Conservation (phyloP, 1,139 yeast genomes). For the Geotrichum macrosporum region DNA sequence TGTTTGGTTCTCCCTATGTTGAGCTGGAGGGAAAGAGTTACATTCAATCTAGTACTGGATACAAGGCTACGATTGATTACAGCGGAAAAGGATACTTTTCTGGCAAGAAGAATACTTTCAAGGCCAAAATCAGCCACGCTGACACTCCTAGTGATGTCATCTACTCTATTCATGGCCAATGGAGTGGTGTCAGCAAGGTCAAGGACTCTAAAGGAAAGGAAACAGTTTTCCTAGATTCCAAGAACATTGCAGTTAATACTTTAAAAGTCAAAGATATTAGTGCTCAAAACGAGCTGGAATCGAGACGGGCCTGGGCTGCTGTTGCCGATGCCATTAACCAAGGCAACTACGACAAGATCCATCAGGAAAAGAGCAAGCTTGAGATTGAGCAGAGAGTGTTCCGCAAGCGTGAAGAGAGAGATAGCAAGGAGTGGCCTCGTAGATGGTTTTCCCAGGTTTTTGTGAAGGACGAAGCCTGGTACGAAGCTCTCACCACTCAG, state of each 20-base stretch:
- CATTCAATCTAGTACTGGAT: constrained; percentile 79
- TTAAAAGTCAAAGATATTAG: constrained; percentile 73
- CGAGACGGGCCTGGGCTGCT: constrained; percentile 77
- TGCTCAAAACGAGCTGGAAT: constrained; percentile 69
- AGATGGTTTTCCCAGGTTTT: constrained; percentile 58
- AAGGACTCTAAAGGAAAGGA: constrained; percentile 36
- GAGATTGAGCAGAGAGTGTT: constrained; percentile 80
- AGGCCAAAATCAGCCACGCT: constrained; percentile 69
- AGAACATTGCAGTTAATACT: constrained; percentile 47
- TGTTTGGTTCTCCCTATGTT: constrained; percentile 85
- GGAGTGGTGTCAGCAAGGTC: constrained; percentile 72
- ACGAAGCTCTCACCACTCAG: constrained; percentile 23
- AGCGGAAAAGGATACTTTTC: constrained; percentile 91
- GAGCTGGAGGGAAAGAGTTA: constrained; percentile 74
- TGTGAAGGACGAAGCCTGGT: constrained; percentile 27
- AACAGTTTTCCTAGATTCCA: constrained; percentile 69
- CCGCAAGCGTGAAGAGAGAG: constrained; percentile 64
- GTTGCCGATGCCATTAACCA: constrained; percentile 82
- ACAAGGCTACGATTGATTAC: constrained; percentile 67
- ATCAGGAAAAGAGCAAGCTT: constrained; percentile 65
- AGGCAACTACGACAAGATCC: constrained; percentile 71
- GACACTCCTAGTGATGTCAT: constrained; percentile 57
- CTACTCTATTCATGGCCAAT: constrained; percentile 81
- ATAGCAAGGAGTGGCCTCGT: constrained; percentile 61
- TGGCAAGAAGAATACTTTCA: constrained; percentile 92